Evolutionary conservation across 2,329 filamentous ascomycete species (phyloP), one percentile per base, ranked within the genome.

Genomic region (Penicillium janthinellum): DNA sequence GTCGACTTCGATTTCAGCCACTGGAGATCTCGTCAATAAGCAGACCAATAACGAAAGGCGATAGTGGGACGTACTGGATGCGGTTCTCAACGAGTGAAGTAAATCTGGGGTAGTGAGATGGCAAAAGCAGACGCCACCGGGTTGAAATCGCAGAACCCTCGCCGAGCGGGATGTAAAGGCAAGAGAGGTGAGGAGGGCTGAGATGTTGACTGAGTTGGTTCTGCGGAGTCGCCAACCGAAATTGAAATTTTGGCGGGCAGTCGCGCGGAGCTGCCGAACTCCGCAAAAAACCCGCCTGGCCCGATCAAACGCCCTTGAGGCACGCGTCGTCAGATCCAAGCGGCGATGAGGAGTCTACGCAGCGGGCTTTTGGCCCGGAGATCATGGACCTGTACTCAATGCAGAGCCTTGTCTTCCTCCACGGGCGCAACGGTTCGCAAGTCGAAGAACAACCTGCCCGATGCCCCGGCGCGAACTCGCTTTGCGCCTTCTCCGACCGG

Each of bases 401-500:
- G 75, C 61, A 71, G 75, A 60, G 66, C 69, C 34, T 73, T 70
- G 54, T 75, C 75, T 45, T 68, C 72, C 44, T 66, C 68, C 38
- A 54, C 53, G 5, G 59, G 65, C 47, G 60, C 72, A 61, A 67
- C 67, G 47, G 59, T 64, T 60, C 66, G 68, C 62, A 76, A 73
- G 65, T 63, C 67, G 58, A 76, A 70, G 58, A 75, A 66, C 57
- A 70, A 72, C 64, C 73, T 78, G 49, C 79, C 86, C 31, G 77
- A 79, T 31, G 76, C 72, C 6, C 89, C 90, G 48, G 86, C 86
- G 60, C 83, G 91, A 74, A 91, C 95, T 17, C 88, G 95, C 49
- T 99, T 99, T 76, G 95, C 96, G 1, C 95, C 95, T 0, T 98
- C 95, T 1, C 95, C 95, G 0, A 99, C 95, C 0, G 95, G 95